phyloP scores from a whole-genome alignment of 768 basidiomycete genomes.

The Paxillus ammoniavirescens region DNA sequence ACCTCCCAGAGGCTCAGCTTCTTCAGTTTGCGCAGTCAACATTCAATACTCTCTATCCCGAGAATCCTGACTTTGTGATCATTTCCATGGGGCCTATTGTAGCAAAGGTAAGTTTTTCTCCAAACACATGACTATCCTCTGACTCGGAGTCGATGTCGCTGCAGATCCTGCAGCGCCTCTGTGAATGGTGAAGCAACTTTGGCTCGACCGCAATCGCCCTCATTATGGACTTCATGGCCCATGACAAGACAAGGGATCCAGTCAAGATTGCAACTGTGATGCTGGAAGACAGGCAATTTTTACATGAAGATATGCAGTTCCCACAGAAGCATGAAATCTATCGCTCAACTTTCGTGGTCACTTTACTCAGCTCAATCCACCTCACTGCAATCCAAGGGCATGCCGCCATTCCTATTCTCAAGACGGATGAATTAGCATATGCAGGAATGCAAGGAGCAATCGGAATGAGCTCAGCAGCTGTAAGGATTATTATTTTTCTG shows the following conservation, averaged over 20 bases:
- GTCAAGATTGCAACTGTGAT: not conserved
- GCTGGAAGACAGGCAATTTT: not conserved
- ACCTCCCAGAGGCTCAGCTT: not conserved
- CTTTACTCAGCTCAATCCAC: not conserved
- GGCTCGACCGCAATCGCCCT: not conserved
- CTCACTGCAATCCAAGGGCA: not conserved
- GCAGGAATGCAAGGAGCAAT: not conserved
- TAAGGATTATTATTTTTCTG: not conserved
- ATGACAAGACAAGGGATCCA: not conserved
- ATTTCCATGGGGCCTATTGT: not conserved
- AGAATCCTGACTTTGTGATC: not conserved
- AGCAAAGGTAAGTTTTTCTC: not conserved
- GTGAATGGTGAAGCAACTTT: constrained; percentile 5
- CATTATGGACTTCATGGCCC: not conserved
- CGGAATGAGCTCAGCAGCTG: not conserved
- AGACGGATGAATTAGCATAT: not conserved
- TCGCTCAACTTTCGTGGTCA: not conserved
- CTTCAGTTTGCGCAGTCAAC: not conserved
- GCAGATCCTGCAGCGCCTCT: not conserved
- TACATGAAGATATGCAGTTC: not conserved
- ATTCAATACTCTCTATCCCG: not conserved
- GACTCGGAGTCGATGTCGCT: not conserved
- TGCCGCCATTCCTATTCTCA: not conserved
- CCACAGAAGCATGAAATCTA: not conserved
- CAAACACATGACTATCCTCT: not conserved